Conservation (phyloP, 352 stramenopile genomes). For the Plasmopara muralis region DNA sequence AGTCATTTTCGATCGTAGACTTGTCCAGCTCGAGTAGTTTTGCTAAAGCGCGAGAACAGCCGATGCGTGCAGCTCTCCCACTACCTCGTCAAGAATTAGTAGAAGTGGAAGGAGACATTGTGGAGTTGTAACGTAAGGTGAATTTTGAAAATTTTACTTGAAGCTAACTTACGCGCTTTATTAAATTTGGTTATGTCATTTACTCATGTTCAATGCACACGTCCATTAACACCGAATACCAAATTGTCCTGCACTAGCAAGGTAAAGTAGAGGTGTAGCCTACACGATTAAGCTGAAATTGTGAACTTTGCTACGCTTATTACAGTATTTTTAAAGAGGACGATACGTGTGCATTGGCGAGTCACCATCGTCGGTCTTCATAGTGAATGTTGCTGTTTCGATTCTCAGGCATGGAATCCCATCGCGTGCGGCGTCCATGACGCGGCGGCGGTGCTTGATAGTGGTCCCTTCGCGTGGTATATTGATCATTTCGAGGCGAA, state of each 20-base stretch:
- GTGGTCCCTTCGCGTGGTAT: conserved; percentile 16
- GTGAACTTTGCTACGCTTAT: conserved; percentile 14
- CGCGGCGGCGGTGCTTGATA: conserved; percentile 22
- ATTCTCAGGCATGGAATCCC: conserved; percentile 33
- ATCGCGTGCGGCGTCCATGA: conserved; percentile 24
- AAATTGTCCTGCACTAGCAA: too few species aligned
- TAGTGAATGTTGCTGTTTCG: conserved; percentile 23
- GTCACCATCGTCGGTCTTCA: conserved; percentile 27
- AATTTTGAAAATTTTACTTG: neutral
- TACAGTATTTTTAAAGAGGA: conserved; percentile 33
- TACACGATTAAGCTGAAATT: too few species aligned
- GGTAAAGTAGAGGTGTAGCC: too few species aligned
- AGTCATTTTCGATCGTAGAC: conserved; percentile 1
- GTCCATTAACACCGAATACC: too few species aligned
- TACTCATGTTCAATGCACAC: too few species aligned
- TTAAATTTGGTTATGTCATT: too few species aligned
- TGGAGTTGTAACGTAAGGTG: conserved; percentile 34
- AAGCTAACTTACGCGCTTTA: too few species aligned
- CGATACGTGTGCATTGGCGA: conserved; percentile 4
- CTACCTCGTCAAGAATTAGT: conserved; percentile 38
- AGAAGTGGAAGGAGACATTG: conserved; percentile 53
- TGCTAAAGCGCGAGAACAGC: conserved; percentile 18
- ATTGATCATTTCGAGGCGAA: conserved; percentile 20
- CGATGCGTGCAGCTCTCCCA: conserved; percentile 28
- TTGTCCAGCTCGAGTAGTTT: too few species aligned